phyloP scores from a whole-genome alignment of 768 basidiomycete genomes.

The Pleurotus platypus region DNA sequence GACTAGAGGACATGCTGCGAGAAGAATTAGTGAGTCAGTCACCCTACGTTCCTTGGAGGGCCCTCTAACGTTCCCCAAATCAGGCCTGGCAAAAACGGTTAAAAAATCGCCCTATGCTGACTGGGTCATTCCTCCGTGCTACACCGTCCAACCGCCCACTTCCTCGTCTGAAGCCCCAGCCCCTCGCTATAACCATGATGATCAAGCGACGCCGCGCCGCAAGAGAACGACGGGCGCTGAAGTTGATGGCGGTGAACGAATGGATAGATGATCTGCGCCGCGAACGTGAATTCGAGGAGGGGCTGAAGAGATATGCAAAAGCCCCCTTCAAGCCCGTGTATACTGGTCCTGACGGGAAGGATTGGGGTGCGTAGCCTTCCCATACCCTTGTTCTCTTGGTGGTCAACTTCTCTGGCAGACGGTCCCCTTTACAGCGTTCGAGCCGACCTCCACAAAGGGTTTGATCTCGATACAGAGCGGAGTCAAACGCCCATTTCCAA shows the following conservation, averaged over 20 bases:
- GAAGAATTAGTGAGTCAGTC: slow-evolving; percentile 47
- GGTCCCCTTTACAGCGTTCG: background rate
- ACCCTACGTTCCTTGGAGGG: background rate
- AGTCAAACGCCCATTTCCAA: slow-evolving; percentile 38
- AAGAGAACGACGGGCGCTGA: slow-evolving; percentile 38
- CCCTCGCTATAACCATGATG: slow-evolving; percentile 65
- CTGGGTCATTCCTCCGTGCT: slow-evolving; percentile 67
- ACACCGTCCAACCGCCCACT: slow-evolving; percentile 64
- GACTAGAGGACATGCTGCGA: slow-evolving; percentile 41
- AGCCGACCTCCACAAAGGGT: background rate
- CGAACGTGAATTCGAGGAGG: slow-evolving; percentile 36
- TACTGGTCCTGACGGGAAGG: slow-evolving; percentile 7
- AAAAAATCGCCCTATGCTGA: slow-evolving; percentile 62
- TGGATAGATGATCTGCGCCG: slow-evolving; percentile 23
- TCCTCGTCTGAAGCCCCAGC: slow-evolving; percentile 80
- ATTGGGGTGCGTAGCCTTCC: slow-evolving; percentile 38
- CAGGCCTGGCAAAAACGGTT: slow-evolving; percentile 58
- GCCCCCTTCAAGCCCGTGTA: slow-evolving; percentile 18
- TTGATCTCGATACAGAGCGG: slow-evolving; percentile 37
- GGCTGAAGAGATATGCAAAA: slow-evolving; percentile 11
- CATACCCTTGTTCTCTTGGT: background rate
- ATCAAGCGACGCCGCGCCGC: slow-evolving; percentile 44
- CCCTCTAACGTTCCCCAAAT: background rate
- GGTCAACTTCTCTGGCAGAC: background rate
- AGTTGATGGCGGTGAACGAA: slow-evolving; percentile 26